These are phyloP conservation scores for Ceratocystis destructans DNA, from an alignment of 2,329 filamentous ascomycete species.

Conservation along the genomic window DNA sequence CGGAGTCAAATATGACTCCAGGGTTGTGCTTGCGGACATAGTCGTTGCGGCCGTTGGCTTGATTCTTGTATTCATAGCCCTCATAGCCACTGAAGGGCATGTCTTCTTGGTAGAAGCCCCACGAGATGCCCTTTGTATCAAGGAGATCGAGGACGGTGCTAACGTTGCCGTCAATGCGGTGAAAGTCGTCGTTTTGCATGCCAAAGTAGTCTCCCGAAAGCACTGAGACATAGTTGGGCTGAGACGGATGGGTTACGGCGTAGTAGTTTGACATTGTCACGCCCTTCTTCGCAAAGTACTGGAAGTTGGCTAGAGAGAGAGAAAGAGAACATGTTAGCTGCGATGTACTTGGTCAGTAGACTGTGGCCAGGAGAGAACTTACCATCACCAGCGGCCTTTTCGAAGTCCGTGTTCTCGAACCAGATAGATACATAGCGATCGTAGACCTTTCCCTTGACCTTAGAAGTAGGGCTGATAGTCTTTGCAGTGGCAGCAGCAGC, in stretches of 20 bases:
- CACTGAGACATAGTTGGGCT: constrained; percentile 62
- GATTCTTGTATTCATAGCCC: constrained; percentile 50
- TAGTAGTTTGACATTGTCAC: constrained; percentile 31
- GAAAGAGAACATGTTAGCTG: neutral
- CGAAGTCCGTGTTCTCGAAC: constrained; percentile 64
- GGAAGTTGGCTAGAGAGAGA: constrained; percentile 22
- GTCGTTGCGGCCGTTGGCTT: constrained; percentile 50
- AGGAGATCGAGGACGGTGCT: constrained; percentile 56
- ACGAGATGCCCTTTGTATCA: constrained; percentile 49
- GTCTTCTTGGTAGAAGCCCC: constrained; percentile 65
- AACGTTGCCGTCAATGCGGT: constrained; percentile 43
- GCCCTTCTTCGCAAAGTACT: constrained; percentile 25
- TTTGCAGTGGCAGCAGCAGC: constrained; percentile 33
- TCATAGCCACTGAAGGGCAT: constrained; percentile 63
- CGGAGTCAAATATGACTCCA: constrained; percentile 50
- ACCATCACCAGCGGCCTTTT: constrained; percentile 50
- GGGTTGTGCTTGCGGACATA: constrained; percentile 78
- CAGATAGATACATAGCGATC: constrained; percentile 60
- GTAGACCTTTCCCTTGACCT: constrained; percentile 58
- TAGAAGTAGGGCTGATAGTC: constrained; percentile 45
- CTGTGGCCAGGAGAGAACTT: constrained; percentile 22
- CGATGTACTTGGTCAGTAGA: neutral
- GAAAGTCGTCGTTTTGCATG: constrained; percentile 54
- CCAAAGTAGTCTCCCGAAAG: constrained; percentile 62
- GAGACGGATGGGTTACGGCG: constrained; percentile 55